These are phyloP conservation scores for Stagonosporopsis vannaccii DNA, from an alignment of 2,329 filamentous ascomycete species.

Conservation along the genomic window DNA sequence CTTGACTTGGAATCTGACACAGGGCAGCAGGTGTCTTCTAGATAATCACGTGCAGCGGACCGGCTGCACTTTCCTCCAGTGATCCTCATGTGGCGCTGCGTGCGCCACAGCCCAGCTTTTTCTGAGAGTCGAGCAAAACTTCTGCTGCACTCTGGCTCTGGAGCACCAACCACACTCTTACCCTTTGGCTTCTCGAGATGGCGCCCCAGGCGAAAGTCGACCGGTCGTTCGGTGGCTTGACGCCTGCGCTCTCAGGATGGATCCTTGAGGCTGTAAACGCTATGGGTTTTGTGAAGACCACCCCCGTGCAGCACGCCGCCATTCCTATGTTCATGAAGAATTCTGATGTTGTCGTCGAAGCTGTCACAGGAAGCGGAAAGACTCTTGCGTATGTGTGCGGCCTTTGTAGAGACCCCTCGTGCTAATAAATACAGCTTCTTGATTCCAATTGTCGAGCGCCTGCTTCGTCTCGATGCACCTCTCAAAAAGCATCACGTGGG, in stretches of 20 bases:
- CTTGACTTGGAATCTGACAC: neutral
- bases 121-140: constrained; percentile 17
- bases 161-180: constrained; percentile 14
- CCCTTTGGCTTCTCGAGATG: constrained; percentile 28
- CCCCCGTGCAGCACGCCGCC: constrained; percentile 91
- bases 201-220: constrained; percentile 43
- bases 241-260: constrained; percentile 79
- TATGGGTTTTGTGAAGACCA: constrained; percentile 88
- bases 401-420: neutral
- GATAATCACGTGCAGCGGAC: neutral
- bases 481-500: constrained; percentile 89
- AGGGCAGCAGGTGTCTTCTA: neutral
- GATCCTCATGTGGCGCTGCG: constrained; percentile 12
- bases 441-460: constrained; percentile 81
- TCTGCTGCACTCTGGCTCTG: constrained; percentile 6
- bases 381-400: constrained; percentile 36
- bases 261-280: constrained; percentile 81
- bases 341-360: constrained; percentile 91
- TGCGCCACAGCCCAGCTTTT: constrained; percentile 26
- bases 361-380: constrained; percentile 52
- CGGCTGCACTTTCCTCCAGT: neutral
- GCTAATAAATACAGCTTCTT: constrained; percentile 62
- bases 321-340: constrained; percentile 88
- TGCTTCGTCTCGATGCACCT: constrained; percentile 80
- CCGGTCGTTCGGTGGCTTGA: constrained; percentile 72